These are phyloP conservation scores for Colletotrichum brevisporum DNA, from an alignment of 2,329 filamentous ascomycete species.

Conservation along the genomic window DNA sequence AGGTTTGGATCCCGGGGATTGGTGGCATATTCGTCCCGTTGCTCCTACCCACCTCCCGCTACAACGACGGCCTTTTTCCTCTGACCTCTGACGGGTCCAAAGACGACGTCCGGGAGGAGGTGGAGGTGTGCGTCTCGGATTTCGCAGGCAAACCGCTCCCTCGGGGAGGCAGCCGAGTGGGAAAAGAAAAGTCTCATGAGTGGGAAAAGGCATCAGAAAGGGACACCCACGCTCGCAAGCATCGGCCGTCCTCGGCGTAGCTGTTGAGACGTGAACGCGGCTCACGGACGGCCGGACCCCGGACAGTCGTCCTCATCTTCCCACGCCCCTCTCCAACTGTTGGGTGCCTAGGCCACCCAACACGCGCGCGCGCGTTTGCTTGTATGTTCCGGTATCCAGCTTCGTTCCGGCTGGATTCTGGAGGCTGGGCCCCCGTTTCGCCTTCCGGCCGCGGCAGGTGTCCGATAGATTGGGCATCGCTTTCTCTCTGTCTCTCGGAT, in stretches of 20 bases:
- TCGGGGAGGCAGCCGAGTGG: background rate
- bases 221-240: conserved; percentile 7
- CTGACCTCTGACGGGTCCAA: too few species aligned
- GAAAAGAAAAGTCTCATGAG: too few species aligned
- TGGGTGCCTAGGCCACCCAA: too few species aligned
- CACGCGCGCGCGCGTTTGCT: background rate
- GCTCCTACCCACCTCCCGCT: background rate
- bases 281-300: conserved; percentile 10
- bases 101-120: too few species aligned
- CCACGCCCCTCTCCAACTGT: too few species aligned
- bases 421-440: conserved; percentile 21
- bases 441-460: conserved; percentile 23
- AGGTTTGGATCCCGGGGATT: background rate
- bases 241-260: conserved; percentile 22
- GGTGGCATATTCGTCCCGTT: background rate
- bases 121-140: background rate
- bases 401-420: conserved; percentile 2
- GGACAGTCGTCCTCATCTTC: background rate
- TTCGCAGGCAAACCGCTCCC: background rate
- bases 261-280: conserved; percentile 16
- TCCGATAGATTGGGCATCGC: conserved; percentile 27
- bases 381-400: background rate
- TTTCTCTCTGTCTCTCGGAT: background rate
- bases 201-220: background rate
- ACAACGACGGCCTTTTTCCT: background rate